Base-by-base conservation (phyloP, 192 early-diverging fungal genomes). In the Martensiomyces pterosporus region DNA sequence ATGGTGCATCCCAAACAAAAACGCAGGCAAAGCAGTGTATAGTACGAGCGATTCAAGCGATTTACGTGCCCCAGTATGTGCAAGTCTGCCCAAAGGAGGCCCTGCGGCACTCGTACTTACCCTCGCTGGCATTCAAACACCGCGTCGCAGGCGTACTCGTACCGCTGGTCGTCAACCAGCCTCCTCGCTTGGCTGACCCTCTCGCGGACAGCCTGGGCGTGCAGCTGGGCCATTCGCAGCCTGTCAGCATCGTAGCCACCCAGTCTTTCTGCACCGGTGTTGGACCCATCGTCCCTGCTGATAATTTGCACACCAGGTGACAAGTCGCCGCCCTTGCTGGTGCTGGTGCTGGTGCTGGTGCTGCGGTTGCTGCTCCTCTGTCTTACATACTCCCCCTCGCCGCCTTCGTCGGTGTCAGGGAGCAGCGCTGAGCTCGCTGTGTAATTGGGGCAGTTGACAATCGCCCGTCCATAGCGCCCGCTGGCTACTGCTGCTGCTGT, bases 91-190 rank as follows among this genome's bases (percentile, higher is more conserved):
- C n/a, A n/a, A n/a, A n/a, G n/a, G n/a, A n/a, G n/a, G n/a, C n/a
- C n/a, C n/a, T n/a, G n/a, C n/a, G n/a, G n/a, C n/a, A 42, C 4
- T 42, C 19, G 3, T 24, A 6, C 57, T 47, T 66, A 73, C 69
- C 71, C 71, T 38, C 71, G 55, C 39, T 75, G 71, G 38, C 71
- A 67, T 39, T 75, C 71, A 16, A 56, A 63, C 27, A 75, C 41
- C 7, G 58, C 64, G 18, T 75, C 71, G 49, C 71, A 67, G 1
- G 57, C 41, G 38, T 67, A 75, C 29, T 75, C 71, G 46, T 47
- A 75, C 12, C 48, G 29, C 10, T 6, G 13, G 39, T 67, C 65
- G 37, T 75, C 65, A 10, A 75, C 49, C 16, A 75, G 43, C 19
- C 53, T 39, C 17, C 44, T 60, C 0, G 69, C 69, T 34, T 65